Conservation (phyloP, 345 rosid genomes). For the Gossypioides kirkii region DNA sequence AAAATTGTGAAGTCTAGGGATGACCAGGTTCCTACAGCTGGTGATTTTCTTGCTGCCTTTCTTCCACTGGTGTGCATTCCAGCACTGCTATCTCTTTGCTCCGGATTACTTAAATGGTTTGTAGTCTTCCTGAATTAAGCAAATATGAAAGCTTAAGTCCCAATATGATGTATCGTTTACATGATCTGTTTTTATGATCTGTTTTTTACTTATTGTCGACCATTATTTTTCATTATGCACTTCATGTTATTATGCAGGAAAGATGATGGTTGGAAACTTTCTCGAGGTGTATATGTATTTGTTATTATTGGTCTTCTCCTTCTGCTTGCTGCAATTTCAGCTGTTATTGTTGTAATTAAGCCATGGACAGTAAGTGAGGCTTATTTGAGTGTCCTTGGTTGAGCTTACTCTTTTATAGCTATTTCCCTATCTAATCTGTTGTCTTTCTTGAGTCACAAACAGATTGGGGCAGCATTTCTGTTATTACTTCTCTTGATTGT, state of each 20-base stretch:
- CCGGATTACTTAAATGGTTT: slow-evolving; percentile 95
- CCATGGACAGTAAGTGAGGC: slow-evolving; percentile 86
- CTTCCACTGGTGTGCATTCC: slow-evolving; percentile 97
- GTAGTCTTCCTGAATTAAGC: slow-evolving; percentile 21
- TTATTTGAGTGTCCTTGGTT: slow-evolving; percentile 15
- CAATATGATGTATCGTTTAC: slow-evolving; percentile 6
- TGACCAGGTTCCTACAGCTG: slow-evolving; percentile 74
- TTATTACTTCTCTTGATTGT: slow-evolving; percentile 82
- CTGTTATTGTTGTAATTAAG: slow-evolving; percentile 64
- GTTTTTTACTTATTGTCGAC: not conserved
- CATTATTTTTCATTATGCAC: slow-evolving; percentile 18
- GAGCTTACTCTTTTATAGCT: slow-evolving; percentile 12
- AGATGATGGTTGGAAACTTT: slow-evolving; percentile 94
- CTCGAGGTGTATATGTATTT: slow-evolving; percentile 81
- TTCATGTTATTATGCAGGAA: slow-evolving; percentile 57
- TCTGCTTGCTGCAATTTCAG: slow-evolving; percentile 87
- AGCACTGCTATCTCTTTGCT: slow-evolving; percentile 76
- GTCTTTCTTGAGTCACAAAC: slow-evolving; percentile 34
- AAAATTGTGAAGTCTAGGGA: slow-evolving; percentile 88
- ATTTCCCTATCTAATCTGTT: slow-evolving; percentile 24
- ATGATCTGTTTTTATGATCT: not conserved
- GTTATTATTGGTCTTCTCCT: slow-evolving; percentile 86
- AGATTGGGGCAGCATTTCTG: slow-evolving; percentile 91
- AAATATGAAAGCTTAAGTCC: slow-evolving; percentile 12
- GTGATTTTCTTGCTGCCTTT: slow-evolving; percentile 93